phyloP scores from a whole-genome alignment of 345 rosid species.

The Stellera chamaejasme region DNA sequence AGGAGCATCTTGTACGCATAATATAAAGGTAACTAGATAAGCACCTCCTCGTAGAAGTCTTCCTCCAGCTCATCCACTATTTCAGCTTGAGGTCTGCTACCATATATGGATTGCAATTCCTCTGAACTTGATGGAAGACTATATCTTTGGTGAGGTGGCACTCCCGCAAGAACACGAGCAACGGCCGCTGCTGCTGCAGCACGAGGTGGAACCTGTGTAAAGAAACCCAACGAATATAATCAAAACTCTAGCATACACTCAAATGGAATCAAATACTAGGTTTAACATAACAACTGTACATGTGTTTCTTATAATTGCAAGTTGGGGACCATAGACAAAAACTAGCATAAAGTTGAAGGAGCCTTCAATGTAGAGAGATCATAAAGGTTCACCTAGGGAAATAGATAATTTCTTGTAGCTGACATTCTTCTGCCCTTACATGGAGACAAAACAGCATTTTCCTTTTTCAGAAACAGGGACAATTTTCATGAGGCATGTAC shows the following conservation, averaged over 20 bases:
- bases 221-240: slow-evolving; percentile 6
- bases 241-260: slow-evolving; percentile 2
- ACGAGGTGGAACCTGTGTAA: slow-evolving; percentile 82
- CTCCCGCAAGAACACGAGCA: slow-evolving; percentile 84
- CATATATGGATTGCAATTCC: slow-evolving; percentile 69
- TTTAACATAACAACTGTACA: not conserved
- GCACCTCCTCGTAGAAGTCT: slow-evolving; percentile 82
- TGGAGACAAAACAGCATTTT: too few relatives aligned
- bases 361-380: too few relatives aligned
- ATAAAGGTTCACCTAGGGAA: too few relatives aligned
- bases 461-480: too few relatives aligned
- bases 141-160: slow-evolving; percentile 72
- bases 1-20: too few relatives aligned
- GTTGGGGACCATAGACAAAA: too few relatives aligned
- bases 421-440: too few relatives aligned
- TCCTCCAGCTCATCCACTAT: slow-evolving; percentile 61
- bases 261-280: not conserved
- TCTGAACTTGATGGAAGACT: slow-evolving; percentile 75
- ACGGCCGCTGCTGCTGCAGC: slow-evolving; percentile 98
- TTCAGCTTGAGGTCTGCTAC: slow-evolving; percentile 50
- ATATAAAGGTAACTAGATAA: too few relatives aligned
- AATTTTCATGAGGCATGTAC: too few relatives aligned
- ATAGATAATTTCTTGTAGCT: too few relatives aligned
- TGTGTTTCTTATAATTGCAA: too few relatives aligned
- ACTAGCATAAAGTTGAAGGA: too few relatives aligned